Base-by-base conservation (phyloP, 345 rosid genomes). In the Melaleuca alternifolia region DNA sequence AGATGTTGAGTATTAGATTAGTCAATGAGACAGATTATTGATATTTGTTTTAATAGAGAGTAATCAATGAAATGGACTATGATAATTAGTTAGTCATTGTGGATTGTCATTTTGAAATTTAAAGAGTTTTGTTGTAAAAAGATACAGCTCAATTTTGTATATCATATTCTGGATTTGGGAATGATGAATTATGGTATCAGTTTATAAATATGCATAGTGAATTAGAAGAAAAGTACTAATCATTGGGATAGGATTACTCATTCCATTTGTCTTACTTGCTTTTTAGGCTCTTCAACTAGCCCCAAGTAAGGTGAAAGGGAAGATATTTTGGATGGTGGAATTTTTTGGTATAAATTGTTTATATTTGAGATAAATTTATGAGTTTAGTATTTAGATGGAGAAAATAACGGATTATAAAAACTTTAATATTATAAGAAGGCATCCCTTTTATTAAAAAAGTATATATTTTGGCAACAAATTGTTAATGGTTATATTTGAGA, bases 91-190 rank as follows among this genome's bases (percentile, higher is more conserved):
- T 56, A 28, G 10, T 56, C n/a, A 56, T 24, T 56, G 3, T 56
- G 9, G 61, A 24, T 56, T 56, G 14, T n/a, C n/a, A n/a, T 10
- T 56, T 5, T 4, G 0, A 10, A 4, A 23, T 6, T 0, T 24
- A 11, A 10, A 10, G 24, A 4, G 13, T 5, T 24, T 56, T 56
- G 61, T 24, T 56, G 10, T 6, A 56, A 56, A 2, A 6, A 56
- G 4, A 56, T 56, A n/a, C 61, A 56, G n/a, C n/a, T 10, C 28
- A 3, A 56, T 10, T 56, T 56, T 56, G 23, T 4, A 24, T 56
- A 24, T 10, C 5, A 24, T 10, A 56, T n/a, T n/a, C 28, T 10
- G 12, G 24, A 56, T 56, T 56, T 56, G 24, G 24, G 61, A 56
- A 23, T 23, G 5, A 56, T 7, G 13, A 56, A 13, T 24, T 24